phyloP scores from a whole-genome alignment of 2,329 filamentous ascomycete species.

The Penicillium sp. region DNA sequence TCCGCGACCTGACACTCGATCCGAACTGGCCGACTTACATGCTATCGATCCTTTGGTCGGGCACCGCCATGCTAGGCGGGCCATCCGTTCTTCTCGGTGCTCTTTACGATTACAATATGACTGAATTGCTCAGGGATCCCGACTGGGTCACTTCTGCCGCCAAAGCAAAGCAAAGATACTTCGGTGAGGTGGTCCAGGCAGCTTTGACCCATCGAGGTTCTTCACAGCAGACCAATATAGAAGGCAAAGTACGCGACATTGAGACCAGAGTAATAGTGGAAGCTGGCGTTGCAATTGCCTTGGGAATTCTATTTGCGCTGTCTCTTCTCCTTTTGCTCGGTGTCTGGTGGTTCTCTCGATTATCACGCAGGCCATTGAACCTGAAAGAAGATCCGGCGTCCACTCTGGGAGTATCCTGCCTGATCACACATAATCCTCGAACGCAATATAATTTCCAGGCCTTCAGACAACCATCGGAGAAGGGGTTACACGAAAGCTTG shows the following conservation, averaged over 20 bases:
- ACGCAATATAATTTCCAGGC: slow-evolving; percentile 1
- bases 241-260: slow-evolving; percentile 2
- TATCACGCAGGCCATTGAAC: slow-evolving; percentile 6
- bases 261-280: slow-evolving; percentile 12
- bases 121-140: slow-evolving; percentile 5
- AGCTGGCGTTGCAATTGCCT: slow-evolving; percentile 11
- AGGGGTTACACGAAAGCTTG: slow-evolving; percentile 6
- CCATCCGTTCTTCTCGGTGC: slow-evolving; percentile 15
- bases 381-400: slow-evolving; percentile 11
- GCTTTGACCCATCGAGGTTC: slow-evolving; percentile 5
- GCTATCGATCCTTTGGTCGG: slow-evolving; percentile 9
- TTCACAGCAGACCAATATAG: not conserved
- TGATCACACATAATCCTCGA: slow-evolving; percentile 4
- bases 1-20: slow-evolving; percentile 5
- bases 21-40: slow-evolving; percentile 13
- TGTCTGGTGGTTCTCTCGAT: slow-evolving; percentile 10
- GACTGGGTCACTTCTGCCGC: slow-evolving; percentile 4
- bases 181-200: slow-evolving; percentile 17
- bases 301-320: slow-evolving; percentile 9
- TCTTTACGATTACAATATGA: slow-evolving; percentile 20
- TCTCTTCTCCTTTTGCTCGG: slow-evolving; percentile 7
- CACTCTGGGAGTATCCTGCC: slow-evolving; percentile 1
- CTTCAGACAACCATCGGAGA: slow-evolving; percentile 7
- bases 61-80: slow-evolving; percentile 10
- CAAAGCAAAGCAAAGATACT: slow-evolving; percentile 14